Evolutionary conservation across 2,329 filamentous ascomycete species (phyloP).

Genomic region (Penicillium digitatum): DNA sequence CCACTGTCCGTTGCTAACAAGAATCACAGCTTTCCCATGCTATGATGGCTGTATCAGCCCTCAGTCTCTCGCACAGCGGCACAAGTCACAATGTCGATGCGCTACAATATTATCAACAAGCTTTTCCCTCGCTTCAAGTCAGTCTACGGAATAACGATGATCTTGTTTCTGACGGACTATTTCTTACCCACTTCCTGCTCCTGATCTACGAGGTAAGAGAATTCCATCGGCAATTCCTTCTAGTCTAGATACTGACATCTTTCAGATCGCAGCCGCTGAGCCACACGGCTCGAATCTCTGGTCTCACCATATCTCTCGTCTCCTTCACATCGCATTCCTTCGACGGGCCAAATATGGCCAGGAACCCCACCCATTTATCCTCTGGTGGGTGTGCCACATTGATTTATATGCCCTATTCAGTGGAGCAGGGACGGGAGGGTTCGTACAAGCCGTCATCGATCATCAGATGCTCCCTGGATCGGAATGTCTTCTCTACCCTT

Average conservation of each 20-base stretch:
- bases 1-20: conserved; percentile 1
- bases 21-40: conserved; percentile 51
- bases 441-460: conserved; percentile 47
- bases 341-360: conserved; percentile 44
- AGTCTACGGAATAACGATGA: conserved; percentile 47
- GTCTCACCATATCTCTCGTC: conserved; percentile 52
- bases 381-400: conserved; percentile 54
- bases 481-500: conserved; percentile 37
- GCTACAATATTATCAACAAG: conserved; percentile 54
- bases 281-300: conserved; percentile 49
- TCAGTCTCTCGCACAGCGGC: conserved; percentile 49
- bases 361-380: conserved; percentile 49
- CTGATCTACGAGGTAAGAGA: conserved; percentile 53
- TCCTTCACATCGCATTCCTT: conserved; percentile 49
- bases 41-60: conserved; percentile 56
- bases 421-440: conserved; percentile 50
- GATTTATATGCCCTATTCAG: conserved; percentile 55
- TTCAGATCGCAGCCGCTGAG: conserved; percentile 46
- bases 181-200: conserved; percentile 56
- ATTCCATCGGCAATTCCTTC: neutral
- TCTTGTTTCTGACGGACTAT: conserved; percentile 54
- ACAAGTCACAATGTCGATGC: conserved; percentile 48
- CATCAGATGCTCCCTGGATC: conserved; percentile 47
- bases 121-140: conserved; percentile 48
- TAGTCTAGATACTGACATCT: conserved; percentile 9